Evolutionary conservation across 2,329 filamentous ascomycete species (phyloP), one percentile per base, ranked within the genome.

Genomic region (Epichloe hybrida): DNA sequence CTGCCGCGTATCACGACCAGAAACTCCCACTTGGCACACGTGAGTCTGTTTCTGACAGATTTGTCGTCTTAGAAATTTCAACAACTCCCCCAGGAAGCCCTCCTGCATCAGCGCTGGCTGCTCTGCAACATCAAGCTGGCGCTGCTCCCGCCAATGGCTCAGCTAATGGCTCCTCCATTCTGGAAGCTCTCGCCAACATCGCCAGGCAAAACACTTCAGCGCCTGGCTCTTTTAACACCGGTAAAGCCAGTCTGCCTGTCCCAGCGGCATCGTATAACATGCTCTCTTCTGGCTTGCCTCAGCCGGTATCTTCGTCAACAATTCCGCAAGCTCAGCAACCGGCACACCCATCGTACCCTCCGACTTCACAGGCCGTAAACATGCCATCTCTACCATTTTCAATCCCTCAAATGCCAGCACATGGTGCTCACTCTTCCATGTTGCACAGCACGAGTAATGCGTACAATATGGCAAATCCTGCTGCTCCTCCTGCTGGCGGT

Each of bases 101-200:
- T 42, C 78, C 77, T 35, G 61, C 72, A 23, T 69, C 66, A 56
- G 57, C 69, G 51, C 60, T 72, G 58, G 72, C 65, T 56, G 71
- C 64, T 45, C 60, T 72, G 34, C 63, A 63, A 39, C 55, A 57
- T 46, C 54, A 57, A 27, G 61, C 71, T 36, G 70, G 74, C 23
- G 62, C 65, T 7, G 58, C 62, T 55, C 66, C 74, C 51, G 74
- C 72, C 41, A 68, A 64, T 50, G 67, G 72, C 55, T 67, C 72
- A 54, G 74, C 72, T 44, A 68, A 64, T 51, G 67, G 72, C 55
- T 67, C 72, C 54, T 83, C 81, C 57, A 89, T 93, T 59, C 74
- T 90, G 67, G 85, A 86, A 64, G 84, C 84, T 43, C 76, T 93
- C 55, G 85, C 86, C 56, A 87, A 86, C 62, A 85, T 93, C 69